Evolutionary conservation across 352 stramenopile genomes (phyloP), one percentile per base, ranked within the genome.

Genomic region (Phytophthora sp.): DNA sequence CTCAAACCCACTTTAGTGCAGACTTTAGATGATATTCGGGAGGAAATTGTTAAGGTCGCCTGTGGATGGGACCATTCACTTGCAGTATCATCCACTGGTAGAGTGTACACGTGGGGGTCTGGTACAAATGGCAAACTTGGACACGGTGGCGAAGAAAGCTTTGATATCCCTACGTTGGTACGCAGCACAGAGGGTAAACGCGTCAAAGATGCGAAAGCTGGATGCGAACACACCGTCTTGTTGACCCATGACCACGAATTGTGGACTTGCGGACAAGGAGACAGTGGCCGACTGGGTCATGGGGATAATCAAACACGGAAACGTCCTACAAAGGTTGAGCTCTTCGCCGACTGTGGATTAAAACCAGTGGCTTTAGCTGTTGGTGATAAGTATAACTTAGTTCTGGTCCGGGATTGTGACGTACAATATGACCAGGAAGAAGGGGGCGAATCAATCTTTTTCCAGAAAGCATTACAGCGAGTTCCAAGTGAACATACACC

Each of bases 1-100:
- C 63, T 89, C 11, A 89, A 84, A 52, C 84, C 86, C 0, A 74
- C 84, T 8, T 39, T 85, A 7, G 58, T 94, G 31, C 76, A 86
- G 51, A 13, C 44, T 0, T 76, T 94, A 20, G 57, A 82, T 1
- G 79, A 94, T 31, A 61, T 39, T 3, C 78, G 78, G 27, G 82
- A 91, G 57, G 84, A 88, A 44, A 80, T 91, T 33, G 57, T 77
- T 0, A 78, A 77, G 11, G 84, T 94, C 2, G 76, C 86, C 0
- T 94, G 86, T 57, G 86, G 86, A 0, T 94, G 86, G 86, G 88
- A 94, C 39, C 86, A 95, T 73, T 95, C 88, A 7, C 68, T 95
- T 29, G 88, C 86, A 4, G 64, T 95, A 2, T 89, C 82, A 5
- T 23, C 68, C 7, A 72, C 59, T 47, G 88, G 88, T 1, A 62